These are phyloP conservation scores for Chlorella sp. DNA, from an alignment of 139 green algal genomes.

Conservation along the genomic window DNA sequence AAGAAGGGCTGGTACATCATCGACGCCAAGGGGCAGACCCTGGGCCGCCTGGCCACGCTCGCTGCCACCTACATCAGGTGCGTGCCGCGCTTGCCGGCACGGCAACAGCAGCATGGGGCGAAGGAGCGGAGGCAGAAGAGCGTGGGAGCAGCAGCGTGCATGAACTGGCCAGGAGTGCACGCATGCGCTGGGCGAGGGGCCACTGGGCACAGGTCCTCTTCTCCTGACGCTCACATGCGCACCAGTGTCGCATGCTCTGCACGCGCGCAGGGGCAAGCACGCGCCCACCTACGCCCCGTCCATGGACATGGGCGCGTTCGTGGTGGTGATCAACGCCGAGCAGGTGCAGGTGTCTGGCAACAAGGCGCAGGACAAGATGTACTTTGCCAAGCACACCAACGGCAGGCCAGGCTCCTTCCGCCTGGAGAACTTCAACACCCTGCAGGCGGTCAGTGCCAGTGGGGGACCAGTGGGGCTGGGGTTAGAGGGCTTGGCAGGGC, in stretches of 20 bases:
- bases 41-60: constrained; percentile 84
- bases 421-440: constrained; percentile 71
- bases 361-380: constrained; percentile 90
- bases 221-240: too few species aligned
- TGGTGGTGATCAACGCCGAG: constrained; percentile 95
- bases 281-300: constrained; percentile 79
- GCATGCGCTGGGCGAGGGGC: too few species aligned
- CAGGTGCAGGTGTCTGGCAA: constrained; percentile 87
- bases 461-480: too few species aligned
- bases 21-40: constrained; percentile 88
- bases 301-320: constrained; percentile 95
- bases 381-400: constrained; percentile 73
- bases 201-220: too few species aligned
- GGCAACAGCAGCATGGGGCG: too few species aligned
- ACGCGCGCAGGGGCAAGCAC: constrained; percentile 78
- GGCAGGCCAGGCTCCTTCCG: constrained; percentile 71
- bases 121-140: too few species aligned
- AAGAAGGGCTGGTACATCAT: constrained; percentile 94
- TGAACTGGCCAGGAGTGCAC: background rate
- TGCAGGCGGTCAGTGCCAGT: constrained; percentile 72
- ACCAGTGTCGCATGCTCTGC: too few species aligned
- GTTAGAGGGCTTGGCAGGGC: too few species aligned
- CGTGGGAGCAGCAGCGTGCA: too few species aligned
- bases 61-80: constrained; percentile 80
- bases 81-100: too few species aligned